These are phyloP conservation scores for Lichenothelia convexa DNA, from an alignment of 495 filamentous ascomycete species.

Conservation along the genomic window DNA sequence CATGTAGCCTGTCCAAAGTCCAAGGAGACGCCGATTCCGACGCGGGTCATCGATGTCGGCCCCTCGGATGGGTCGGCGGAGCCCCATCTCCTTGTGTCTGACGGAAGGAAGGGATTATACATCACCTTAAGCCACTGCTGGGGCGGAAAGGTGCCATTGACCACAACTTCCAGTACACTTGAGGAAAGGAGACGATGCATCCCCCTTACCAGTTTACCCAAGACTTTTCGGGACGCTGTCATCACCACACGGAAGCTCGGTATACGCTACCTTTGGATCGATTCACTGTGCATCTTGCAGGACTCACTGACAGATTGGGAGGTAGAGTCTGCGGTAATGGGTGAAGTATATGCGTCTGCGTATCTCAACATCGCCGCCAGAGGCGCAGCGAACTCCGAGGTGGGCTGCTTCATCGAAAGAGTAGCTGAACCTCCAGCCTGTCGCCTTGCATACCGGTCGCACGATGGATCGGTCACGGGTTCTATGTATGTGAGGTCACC, in stretches of 20 bases:
- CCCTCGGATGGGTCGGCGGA: background rate
- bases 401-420: too few species aligned
- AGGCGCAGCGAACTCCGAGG: too few species aligned
- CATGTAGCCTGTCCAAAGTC: too few species aligned
- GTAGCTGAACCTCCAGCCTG: too few species aligned
- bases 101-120: background rate
- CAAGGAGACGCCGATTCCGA: background rate
- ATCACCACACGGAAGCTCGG: background rate
- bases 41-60: background rate
- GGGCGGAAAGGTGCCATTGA: background rate
- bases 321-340: background rate
- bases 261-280: background rate
- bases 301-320: conserved; percentile 2
- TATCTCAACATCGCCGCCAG: background rate
- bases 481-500: too few species aligned
- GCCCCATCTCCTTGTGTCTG: background rate
- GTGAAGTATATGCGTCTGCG: background rate
- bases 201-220: background rate
- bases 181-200: background rate
- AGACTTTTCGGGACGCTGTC: conserved; percentile 3
- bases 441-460: too few species aligned
- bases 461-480: too few species aligned
- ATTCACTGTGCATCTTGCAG: too few species aligned
- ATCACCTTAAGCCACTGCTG: background rate
- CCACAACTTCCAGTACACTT: background rate